A percentile compares a stretch with the other conserved stretches of the same genome.
phyloP scores from a whole-genome alignment of 2,329 filamentous ascomycete species.

The Aspergillus pseudotamarii region DNA sequence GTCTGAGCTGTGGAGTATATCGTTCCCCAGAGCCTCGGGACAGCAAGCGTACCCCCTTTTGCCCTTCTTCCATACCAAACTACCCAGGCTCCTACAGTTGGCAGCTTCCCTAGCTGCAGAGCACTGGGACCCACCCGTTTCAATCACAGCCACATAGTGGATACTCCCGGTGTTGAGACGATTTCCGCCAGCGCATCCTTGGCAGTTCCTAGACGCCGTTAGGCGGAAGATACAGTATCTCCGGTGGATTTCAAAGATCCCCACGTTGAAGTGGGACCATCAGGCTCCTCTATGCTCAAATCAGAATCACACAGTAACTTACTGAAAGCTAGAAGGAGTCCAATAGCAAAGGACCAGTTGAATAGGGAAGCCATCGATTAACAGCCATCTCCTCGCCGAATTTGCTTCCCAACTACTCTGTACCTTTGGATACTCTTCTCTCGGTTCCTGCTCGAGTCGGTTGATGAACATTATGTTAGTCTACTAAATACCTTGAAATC shows the following conservation, averaged over 20 bases:
- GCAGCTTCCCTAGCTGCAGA: background rate
- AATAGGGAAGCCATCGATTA: background rate
- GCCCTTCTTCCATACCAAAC: background rate
- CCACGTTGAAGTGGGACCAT: background rate
- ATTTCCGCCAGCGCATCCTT: background rate
- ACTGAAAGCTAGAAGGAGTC: too few species aligned
- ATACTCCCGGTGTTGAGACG: background rate
- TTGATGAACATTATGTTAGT: too few species aligned
- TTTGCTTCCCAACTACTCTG: too few species aligned
- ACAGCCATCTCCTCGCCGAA: background rate
- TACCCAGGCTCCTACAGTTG: background rate
- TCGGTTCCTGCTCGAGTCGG: too few species aligned
- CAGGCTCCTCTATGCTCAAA: background rate
- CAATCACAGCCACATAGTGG: background rate
- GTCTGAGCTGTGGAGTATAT: background rate
- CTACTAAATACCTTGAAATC: too few species aligned
- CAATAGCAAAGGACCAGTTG: too few species aligned
- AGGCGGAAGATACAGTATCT: background rate
- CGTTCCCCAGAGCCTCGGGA: background rate
- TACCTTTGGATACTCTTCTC: too few species aligned
- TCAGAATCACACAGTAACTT: too few species aligned
- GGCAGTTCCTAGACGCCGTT: background rate
- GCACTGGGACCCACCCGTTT: background rate
- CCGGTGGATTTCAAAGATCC: background rate
- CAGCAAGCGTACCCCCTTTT: background rate